Base-by-base conservation (phyloP, 1,284 basidiomycete genomes). In the Cryptococcus sp. region DNA sequence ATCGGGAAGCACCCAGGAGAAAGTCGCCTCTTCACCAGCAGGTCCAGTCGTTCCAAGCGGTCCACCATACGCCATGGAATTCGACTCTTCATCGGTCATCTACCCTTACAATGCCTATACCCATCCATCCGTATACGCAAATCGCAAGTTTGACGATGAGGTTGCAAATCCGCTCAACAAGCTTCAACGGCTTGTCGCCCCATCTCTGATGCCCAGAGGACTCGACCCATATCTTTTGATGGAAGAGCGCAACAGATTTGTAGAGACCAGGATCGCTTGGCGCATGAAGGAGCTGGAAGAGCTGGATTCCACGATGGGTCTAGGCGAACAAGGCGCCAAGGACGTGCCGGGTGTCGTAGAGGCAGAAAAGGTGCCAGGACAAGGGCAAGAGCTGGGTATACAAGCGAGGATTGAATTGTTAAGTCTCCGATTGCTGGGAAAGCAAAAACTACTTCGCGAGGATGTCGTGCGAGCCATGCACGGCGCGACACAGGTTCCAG, bases 61-160 rank as follows among this genome's bases (percentile, higher is more conserved):
- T 46, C 67, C 71, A 10, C 69, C 78, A 16, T 78, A 80, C 62
- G 75, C 76, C 72, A 81, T 91, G 46, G 91, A 94, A 65, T 88
- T 92, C 73, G 87, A 95, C 72, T 80, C 85, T 47, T 83, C 84
- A 60, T 93, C 91, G 3, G 83, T 86, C 51, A 87, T 97, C 58
- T 95, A 96, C 72, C 95, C 95, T 0, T 97, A 95, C 83, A 98
- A 97, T 76, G 88, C 94, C n/a, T 96, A 88, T 76, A 82, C 84
- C 25, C 86, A 94, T 70, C 95, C 95, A 0, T 88, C 91, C 69
- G 83, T 87, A 3, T 80, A 80, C 51, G 77, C 83, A 52, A 86
- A 89, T 66, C 84, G 91, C 62, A 82, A 84, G 46, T 75, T 85
- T 54, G 86, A 74, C 50, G 70, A 71, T 10, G 71, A 76, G 54